Percentiles rank a stretch among this genome's conserved stretches.
Conservation (phyloP, 768 basidiomycete genomes). For the Boletales sp. region DNA sequence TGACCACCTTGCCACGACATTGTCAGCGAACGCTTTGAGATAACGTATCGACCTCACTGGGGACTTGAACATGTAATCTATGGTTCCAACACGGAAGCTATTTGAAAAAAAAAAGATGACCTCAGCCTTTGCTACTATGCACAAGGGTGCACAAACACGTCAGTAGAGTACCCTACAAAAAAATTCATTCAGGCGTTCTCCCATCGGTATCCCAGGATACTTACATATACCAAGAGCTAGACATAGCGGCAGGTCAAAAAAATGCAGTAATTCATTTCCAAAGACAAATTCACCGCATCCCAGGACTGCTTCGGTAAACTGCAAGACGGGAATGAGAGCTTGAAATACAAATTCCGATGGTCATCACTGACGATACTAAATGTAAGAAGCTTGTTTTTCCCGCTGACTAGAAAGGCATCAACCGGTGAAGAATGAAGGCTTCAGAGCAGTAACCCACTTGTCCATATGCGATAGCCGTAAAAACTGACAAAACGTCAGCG, state of each 20-base stretch:
- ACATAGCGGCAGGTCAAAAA: neutral
- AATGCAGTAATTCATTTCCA: too few species aligned
- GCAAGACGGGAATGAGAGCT: neutral
- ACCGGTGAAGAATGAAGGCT: neutral
- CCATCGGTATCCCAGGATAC: neutral
- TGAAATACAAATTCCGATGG: neutral
- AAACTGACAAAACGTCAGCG: constrained; percentile 3
- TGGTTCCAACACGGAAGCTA: constrained; percentile 1
- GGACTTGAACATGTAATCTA: neutral
- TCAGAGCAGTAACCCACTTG: constrained; percentile 3
- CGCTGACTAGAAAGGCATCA: constrained; percentile 11
- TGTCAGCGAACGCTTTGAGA: neutral
- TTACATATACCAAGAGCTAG: constrained; percentile 6
- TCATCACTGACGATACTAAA: constrained; percentile 5
- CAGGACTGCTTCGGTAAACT: neutral
- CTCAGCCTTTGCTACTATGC: neutral
- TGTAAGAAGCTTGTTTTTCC: constrained; percentile 11
- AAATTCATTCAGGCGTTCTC: neutral
- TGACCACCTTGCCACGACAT: neutral
- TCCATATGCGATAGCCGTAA: constrained; percentile 14
- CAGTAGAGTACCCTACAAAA: neutral
- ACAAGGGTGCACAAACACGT: constrained; percentile 1
- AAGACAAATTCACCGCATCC: constrained; percentile 2
- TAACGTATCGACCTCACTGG: constrained; percentile 2
- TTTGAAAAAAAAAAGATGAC: neutral